Evolutionary conservation across 2,329 filamentous ascomycete species (phyloP).

Genomic region (Claviceps digitariae): DNA sequence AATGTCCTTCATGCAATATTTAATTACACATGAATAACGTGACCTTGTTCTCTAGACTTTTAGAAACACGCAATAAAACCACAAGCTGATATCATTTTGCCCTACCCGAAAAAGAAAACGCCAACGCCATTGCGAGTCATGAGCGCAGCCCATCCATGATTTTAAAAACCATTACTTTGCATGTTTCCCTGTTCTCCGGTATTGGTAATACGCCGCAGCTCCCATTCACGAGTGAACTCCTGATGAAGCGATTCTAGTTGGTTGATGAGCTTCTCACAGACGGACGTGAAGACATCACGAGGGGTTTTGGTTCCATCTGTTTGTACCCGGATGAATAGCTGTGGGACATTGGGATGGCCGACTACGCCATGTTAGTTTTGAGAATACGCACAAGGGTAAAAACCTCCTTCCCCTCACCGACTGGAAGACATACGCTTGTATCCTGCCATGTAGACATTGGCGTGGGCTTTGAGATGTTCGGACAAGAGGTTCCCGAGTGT

Average conservation of each 20-base stretch:
- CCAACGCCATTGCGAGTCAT: slow-evolving; percentile 9
- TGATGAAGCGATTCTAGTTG: slow-evolving; percentile 68
- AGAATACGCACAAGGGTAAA: neutral
- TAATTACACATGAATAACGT: neutral
- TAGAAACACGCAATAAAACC: neutral
- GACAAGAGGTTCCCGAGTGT: slow-evolving; percentile 84
- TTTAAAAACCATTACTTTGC: slow-evolving; percentile 22
- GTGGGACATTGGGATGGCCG: slow-evolving; percentile 46
- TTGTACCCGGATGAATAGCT: slow-evolving; percentile 64
- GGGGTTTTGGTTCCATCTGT: slow-evolving; percentile 81
- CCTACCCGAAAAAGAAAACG: slow-evolving; percentile 10
- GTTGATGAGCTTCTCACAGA: slow-evolving; percentile 69
- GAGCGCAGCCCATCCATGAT: neutral
- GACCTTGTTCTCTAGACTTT: neutral
- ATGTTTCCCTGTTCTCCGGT: slow-evolving; percentile 43
- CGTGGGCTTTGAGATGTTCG: slow-evolving; percentile 71
- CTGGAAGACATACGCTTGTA: slow-evolving; percentile 59
- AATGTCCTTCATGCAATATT: neutral
- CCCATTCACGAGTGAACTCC: slow-evolving; percentile 87
- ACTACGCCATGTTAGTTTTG: slow-evolving; percentile 19
- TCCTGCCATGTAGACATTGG: slow-evolving; percentile 76
- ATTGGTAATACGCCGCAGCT: slow-evolving; percentile 72
- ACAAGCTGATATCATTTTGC: slow-evolving; percentile 5
- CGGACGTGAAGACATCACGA: slow-evolving; percentile 73
- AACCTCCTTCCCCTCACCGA: slow-evolving; percentile 7